Base-by-base conservation (phyloP, 106 monocot species). In the Acanthochlamys bracteata region DNA sequence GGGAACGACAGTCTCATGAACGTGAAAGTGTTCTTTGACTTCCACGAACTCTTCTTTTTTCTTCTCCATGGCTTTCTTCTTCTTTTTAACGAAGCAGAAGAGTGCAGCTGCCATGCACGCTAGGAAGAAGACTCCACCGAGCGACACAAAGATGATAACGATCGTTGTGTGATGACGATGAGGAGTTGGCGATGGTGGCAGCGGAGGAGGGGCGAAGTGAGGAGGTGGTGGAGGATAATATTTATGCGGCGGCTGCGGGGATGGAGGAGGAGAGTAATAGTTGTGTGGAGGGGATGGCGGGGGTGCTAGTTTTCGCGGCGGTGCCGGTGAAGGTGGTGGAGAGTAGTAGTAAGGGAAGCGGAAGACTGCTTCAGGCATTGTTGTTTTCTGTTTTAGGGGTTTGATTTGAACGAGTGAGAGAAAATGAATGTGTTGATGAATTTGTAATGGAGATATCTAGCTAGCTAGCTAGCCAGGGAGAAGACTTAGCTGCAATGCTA, bases 101-200 rank as follows among this genome's bases (percentile, higher is more conserved):
- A 86, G 59, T 0, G 59, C 64, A 0, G 77, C 86, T 2, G 82
- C 90, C 10, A 95, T 70, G 63, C 73, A 84, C 11, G 84, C 82
- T 1, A 90, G 79, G 61, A 90, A 63, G 61, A 90, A 73, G 22
- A 94, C 55, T 2, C 94, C 84, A 0, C 94, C 86, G 3, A 79
- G 61, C 0, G 84, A 79, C 12, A 74, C 86, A 16, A 83, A 79
- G 23, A 90, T 79, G 4, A 89, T 61, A 42, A 90, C 71, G 55
- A 94, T 82, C 55, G 72, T 71, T 0, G 79, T 82, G 79, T 79
- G 80, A 49, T 72, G 71, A 46, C 49, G 71, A 4, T 61, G 57
- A 10, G 84, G 91, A 0, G 75, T 64, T 4, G 81, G 83, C 13
- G 86, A 66, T 7, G 11, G 3, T 4, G 26, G 24, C 1, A 20